Evolutionary conservation across 1,284 basidiomycete genomes (phyloP).

Genomic region (Xerocomus minutiporus): DNA sequence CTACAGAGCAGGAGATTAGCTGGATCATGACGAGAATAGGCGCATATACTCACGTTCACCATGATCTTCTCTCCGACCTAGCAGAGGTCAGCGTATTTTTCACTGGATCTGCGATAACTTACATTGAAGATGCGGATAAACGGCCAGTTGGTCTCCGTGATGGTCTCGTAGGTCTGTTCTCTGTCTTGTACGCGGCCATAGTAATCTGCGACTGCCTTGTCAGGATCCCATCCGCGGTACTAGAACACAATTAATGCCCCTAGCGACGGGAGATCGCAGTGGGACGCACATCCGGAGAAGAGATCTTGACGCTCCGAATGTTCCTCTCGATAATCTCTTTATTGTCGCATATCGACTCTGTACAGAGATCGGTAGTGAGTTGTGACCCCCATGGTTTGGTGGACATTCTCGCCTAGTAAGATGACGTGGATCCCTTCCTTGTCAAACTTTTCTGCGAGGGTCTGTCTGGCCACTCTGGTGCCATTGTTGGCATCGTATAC

Average conservation of each 20-base stretch:
- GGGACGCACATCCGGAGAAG: slow-evolving; percentile 84
- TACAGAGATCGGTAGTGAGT: not conserved
- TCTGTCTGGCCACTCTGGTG: slow-evolving; percentile 60
- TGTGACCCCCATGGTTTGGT: not conserved
- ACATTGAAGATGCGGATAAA: slow-evolving; percentile 96
- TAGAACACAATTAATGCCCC: slow-evolving; percentile 30
- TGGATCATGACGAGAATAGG: not conserved
- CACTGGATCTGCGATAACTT: slow-evolving; percentile 17
- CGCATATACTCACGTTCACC: slow-evolving; percentile 63
- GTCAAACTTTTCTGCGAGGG: slow-evolving; percentile 81
- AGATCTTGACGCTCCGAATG: slow-evolving; percentile 95
- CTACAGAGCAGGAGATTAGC: slow-evolving; percentile 38
- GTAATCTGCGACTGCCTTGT: slow-evolving; percentile 89
- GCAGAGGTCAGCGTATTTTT: slow-evolving; percentile 5
- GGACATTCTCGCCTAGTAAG: slow-evolving; percentile 67
- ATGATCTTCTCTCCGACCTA: slow-evolving; percentile 91
- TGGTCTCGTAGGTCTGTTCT: slow-evolving; percentile 84
- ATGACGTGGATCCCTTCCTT: slow-evolving; percentile 85
- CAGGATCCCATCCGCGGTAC: slow-evolving; percentile 92
- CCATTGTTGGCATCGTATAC: slow-evolving; percentile 99
- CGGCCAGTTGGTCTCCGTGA: slow-evolving; percentile 82
- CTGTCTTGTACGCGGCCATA: slow-evolving; percentile 86
- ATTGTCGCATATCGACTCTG: slow-evolving; percentile 85
- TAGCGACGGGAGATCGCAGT: not conserved
- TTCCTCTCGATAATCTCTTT: slow-evolving; percentile 92